Evolutionary conservation across 139 green algal genomes (phyloP).

Genomic region (Chlorella ohadii): DNA sequence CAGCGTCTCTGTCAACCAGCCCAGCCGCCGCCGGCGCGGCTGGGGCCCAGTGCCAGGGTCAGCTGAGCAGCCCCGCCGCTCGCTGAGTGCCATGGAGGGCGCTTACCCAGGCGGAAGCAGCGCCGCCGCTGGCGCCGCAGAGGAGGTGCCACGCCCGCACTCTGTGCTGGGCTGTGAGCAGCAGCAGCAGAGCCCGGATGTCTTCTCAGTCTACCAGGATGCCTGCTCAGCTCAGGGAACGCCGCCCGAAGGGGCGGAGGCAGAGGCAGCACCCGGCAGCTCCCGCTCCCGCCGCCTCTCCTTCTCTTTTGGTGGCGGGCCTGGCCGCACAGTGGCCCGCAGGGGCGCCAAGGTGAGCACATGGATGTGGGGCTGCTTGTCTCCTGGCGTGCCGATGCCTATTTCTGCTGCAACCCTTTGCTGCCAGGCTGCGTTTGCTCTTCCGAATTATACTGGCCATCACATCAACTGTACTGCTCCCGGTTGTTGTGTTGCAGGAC

Average conservation of each 20-base stretch:
- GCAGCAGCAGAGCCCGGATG: too few species aligned
- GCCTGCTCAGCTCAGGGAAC: not conserved
- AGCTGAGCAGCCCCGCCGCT: not conserved
- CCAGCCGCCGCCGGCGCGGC: not conserved
- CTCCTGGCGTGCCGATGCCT: not conserved
- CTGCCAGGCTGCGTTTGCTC: not conserved
- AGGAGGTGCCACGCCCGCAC: not conserved
- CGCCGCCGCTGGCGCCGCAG: not conserved
- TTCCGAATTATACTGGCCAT: too few species aligned
- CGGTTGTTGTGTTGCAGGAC: not conserved
- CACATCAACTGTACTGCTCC: too few species aligned
- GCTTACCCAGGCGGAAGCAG: too few species aligned
- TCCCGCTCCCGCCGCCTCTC: conserved; percentile 3
- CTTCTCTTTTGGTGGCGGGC: conserved; percentile 1
- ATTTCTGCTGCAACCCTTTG: not conserved
- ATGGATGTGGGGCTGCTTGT: too few species aligned
- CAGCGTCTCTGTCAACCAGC: conserved; percentile 5
- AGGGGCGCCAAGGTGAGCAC: not conserved
- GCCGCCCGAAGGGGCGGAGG: too few species aligned
- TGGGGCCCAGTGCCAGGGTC: conserved; percentile 9
- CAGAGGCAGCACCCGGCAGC: not conserved
- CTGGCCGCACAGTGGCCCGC: not conserved
- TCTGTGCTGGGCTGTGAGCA: not conserved
- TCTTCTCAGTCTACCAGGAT: not conserved
- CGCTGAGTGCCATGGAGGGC: not conserved